These are phyloP conservation scores for Termitomyces sp. DNA, from an alignment of 768 basidiomycete genomes.

Conservation along the genomic window DNA sequence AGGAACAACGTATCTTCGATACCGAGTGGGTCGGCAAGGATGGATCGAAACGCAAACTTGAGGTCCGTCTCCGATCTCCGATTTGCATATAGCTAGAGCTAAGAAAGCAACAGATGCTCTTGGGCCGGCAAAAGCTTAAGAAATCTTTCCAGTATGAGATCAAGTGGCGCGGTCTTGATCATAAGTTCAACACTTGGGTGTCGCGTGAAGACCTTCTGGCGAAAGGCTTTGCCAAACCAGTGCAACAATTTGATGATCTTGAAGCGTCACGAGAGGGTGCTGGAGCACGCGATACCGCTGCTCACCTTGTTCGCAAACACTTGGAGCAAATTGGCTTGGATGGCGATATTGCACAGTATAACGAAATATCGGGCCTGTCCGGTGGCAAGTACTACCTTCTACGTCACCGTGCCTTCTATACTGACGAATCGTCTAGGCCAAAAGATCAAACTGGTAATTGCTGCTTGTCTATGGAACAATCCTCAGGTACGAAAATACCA, in stretches of 20 bases:
- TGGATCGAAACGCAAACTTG: conserved; percentile 87
- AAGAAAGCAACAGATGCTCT: conserved; percentile 52
- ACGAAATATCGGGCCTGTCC: conserved; percentile 91
- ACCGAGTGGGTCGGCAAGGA: conserved; percentile 89
- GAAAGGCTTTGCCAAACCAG: conserved; percentile 86
- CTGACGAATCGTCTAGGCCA: conserved; percentile 51
- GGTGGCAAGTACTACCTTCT: conserved; percentile 58
- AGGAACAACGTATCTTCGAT: conserved; percentile 76
- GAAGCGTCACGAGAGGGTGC: conserved; percentile 96
- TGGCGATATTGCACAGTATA: conserved; percentile 97
- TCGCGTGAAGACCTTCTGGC: conserved; percentile 80
- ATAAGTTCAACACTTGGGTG: conserved; percentile 89
- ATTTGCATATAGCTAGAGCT: conserved; percentile 7
- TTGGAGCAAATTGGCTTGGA: conserved; percentile 95
- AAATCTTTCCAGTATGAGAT: conserved; percentile 93
- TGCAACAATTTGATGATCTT: conserved; percentile 94
- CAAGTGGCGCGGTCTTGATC: conserved; percentile 81
- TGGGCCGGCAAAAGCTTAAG: conserved; percentile 97
- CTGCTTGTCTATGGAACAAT: conserved; percentile 95
- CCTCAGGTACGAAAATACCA: conserved; percentile 59
- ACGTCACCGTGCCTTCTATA: background rate
- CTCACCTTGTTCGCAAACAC: conserved; percentile 82
- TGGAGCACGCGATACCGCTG: conserved; percentile 82
- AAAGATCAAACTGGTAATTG: conserved; percentile 95
- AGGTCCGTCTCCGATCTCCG: conserved; percentile 45